Evolutionary conservation across 495 filamentous ascomycete species (phyloP).

Genomic region (Neurospora sp.): DNA sequence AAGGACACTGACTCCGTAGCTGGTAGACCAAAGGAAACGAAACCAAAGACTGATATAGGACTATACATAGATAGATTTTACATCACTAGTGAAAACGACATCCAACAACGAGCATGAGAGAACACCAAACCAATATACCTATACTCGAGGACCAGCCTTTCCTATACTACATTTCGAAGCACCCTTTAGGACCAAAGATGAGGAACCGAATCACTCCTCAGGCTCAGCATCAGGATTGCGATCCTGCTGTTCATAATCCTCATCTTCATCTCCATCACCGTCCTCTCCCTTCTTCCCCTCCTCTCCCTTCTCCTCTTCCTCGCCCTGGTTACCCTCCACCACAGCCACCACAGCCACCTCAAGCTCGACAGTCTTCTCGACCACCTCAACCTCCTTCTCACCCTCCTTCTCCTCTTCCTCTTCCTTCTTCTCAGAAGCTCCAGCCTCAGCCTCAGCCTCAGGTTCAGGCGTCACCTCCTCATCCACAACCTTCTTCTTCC

Average conservation of each 20-base stretch:
- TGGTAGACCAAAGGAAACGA: no score
- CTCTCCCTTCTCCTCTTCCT: neutral
- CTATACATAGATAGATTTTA: neutral
- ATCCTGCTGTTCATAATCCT: neutral
- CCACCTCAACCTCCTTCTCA: neutral
- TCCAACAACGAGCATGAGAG: neutral
- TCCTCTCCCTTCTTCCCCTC: neutral
- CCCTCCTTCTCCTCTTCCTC: neutral
- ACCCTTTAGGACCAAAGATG: neutral
- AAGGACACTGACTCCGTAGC: no score
- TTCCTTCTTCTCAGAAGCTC: neutral
- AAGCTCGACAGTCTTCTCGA: neutral
- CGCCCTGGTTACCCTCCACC: neutral
- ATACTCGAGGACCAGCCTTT: neutral
- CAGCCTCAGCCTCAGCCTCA: neutral
- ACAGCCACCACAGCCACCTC: neutral
- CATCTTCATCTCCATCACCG: neutral
- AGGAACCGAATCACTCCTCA: neutral
- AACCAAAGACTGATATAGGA: no score
- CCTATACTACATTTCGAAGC: neutral
- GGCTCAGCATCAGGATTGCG: neutral
- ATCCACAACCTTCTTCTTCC: neutral
- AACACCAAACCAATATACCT: neutral
- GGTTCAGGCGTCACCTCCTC: neutral
- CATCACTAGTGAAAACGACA: neutral